Percentiles rank a stretch among this genome's conserved stretches.
Conservation (phyloP, 2,329 filamentous ascomycete species). For the Pseudogymnoascus sp. region DNA sequence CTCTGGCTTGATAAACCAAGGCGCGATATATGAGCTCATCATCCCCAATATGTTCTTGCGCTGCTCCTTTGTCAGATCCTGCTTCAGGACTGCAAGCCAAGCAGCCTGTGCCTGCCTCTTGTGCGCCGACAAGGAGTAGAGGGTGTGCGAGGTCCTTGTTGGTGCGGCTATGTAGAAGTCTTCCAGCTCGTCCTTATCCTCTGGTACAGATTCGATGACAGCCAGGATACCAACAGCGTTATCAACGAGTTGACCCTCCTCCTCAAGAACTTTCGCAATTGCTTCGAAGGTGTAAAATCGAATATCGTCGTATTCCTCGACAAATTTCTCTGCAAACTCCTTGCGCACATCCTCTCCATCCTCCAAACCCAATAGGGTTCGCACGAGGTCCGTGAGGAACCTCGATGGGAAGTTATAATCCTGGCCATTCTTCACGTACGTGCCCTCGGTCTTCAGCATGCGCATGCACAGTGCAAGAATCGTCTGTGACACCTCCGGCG, state of each 20-base stretch:
- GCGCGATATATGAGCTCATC: slow-evolving; percentile 70
- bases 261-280: slow-evolving; percentile 50
- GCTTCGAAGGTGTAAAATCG: slow-evolving; percentile 73
- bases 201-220: slow-evolving; percentile 62
- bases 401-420: slow-evolving; percentile 62
- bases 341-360: slow-evolving; percentile 52
- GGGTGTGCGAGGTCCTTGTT: slow-evolving; percentile 57
- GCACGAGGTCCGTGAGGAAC: slow-evolving; percentile 58
- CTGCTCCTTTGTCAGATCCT: slow-evolving; percentile 60
- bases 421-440: slow-evolving; percentile 49
- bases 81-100: slow-evolving; percentile 71
- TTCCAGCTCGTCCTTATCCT: slow-evolving; percentile 55
- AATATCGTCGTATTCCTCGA: slow-evolving; percentile 75
- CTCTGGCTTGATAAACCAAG: slow-evolving; percentile 84
- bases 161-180: slow-evolving; percentile 60
- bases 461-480: slow-evolving; percentile 76
- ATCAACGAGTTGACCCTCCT: slow-evolving; percentile 36
- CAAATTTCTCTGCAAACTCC: slow-evolving; percentile 70
- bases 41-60: slow-evolving; percentile 70
- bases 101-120: slow-evolving; percentile 77
- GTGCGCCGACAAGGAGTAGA: slow-evolving; percentile 60
- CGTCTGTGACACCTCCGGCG: slow-evolving; percentile 58
- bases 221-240: slow-evolving; percentile 55
- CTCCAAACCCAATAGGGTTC: slow-evolving; percentile 49
- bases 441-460: slow-evolving; percentile 70